These are phyloP conservation scores for Leccinum subrobustum DNA, from an alignment of 1,284 basidiomycete species.

Conservation along the genomic window DNA sequence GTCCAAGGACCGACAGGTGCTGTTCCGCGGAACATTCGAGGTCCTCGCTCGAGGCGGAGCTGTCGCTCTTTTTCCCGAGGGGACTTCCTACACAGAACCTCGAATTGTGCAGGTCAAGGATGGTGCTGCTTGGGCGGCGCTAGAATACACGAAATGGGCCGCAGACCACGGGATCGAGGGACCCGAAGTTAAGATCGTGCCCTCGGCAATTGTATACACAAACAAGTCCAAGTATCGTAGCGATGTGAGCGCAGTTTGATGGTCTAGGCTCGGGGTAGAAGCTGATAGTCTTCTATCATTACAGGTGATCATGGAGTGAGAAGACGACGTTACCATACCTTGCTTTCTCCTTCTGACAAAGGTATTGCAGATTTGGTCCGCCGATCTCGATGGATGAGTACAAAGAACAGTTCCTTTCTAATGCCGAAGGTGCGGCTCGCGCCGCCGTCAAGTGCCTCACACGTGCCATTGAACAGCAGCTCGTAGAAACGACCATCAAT, in stretches of 20 bases:
- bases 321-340: slow-evolving; percentile 11
- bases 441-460: slow-evolving; percentile 88
- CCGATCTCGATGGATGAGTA: slow-evolving; percentile 78
- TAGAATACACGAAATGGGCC: slow-evolving; percentile 88
- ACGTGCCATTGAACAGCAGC: slow-evolving; percentile 64
- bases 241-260: slow-evolving; percentile 50
- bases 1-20: slow-evolving; percentile 82
- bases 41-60: slow-evolving; percentile 75
- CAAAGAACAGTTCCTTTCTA: slow-evolving; percentile 75
- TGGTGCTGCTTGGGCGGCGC: slow-evolving; percentile 92
- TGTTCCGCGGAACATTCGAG: slow-evolving; percentile 92
- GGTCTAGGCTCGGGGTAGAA: slow-evolving; percentile 8
- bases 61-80: slow-evolving; percentile 94
- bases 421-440: slow-evolving; percentile 65
- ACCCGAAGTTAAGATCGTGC: slow-evolving; percentile 59
- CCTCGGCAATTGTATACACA: slow-evolving; percentile 89
- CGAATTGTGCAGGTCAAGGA: slow-evolving; percentile 93
- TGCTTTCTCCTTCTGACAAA: slow-evolving; percentile 13
- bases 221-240: slow-evolving; percentile 94
- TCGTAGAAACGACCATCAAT: slow-evolving; percentile 83
- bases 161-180: slow-evolving; percentile 45
- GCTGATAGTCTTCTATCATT: slow-evolving; percentile 16
- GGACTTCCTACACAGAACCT: slow-evolving; percentile 88
- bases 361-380: slow-evolving; percentile 64
- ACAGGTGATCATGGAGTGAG: slow-evolving; percentile 73